Conservation (phyloP, 441 rosid genomes). For the Gossypium laxum region DNA sequence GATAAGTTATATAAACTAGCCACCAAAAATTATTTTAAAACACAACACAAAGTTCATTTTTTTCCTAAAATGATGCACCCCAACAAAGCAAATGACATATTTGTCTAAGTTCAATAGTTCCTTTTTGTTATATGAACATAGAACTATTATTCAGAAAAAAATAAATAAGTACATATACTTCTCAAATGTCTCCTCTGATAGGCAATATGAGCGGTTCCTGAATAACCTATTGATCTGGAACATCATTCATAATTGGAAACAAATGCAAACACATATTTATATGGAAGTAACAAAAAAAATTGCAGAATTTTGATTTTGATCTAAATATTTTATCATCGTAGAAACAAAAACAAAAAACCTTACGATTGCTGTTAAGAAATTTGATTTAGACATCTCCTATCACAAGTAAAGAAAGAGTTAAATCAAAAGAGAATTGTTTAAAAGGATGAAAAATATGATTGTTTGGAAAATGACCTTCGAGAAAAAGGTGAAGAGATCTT, state of each 20-base stretch:
- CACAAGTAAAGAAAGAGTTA: constrained; percentile 14
- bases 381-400: constrained; percentile 23
- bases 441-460: not conserved
- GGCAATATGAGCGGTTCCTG: constrained; percentile 8
- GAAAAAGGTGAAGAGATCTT: not conserved
- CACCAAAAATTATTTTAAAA: not conserved
- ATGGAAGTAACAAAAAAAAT: not conserved
- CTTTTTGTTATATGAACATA: not conserved
- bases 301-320: constrained; percentile 12
- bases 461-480: not conserved
- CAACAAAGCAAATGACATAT: not conserved
- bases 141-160: not conserved
- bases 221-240: constrained; percentile 12
- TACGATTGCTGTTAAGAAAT: not conserved
- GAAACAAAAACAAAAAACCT: constrained; percentile 11
- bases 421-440: constrained; percentile 5
- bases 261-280: not conserved
- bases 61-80: not conserved
- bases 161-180: not conserved
- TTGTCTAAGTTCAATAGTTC: not conserved
- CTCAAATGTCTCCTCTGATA: not conserved
- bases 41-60: not conserved
- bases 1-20: constrained; percentile 8
- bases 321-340: constrained; percentile 28
- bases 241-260: not conserved